Evolutionary conservation across 2,329 filamentous ascomycete species (phyloP).

Genomic region (Dactylellina haptotyla): DNA sequence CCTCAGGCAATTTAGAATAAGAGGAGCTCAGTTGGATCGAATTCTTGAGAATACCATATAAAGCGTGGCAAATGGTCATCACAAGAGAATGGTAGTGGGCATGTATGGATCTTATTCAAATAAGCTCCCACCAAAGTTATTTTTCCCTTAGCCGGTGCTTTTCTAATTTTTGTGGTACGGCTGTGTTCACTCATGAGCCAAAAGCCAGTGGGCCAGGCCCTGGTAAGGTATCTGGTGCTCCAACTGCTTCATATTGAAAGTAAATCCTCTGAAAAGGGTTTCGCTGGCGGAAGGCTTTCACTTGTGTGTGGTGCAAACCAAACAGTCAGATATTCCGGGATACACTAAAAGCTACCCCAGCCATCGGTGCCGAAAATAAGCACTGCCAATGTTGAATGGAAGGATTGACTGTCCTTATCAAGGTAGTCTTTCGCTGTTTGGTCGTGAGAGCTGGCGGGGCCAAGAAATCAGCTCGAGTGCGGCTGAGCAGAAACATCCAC

Average conservation of each 20-base stretch:
- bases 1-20: background rate
- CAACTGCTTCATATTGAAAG: background rate
- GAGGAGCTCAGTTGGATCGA: slow-evolving; percentile 2
- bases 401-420: slow-evolving; percentile 26
- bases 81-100: background rate
- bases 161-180: background rate
- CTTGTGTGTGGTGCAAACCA: slow-evolving; percentile 7
- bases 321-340: background rate
- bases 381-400: slow-evolving; percentile 22
- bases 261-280: too few relatives aligned
- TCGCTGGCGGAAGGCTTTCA: background rate
- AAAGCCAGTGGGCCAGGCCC: background rate
- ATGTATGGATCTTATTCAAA: slow-evolving; percentile 24
- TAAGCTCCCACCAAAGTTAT: background rate
- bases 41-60: background rate
- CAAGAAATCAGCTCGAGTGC: slow-evolving; percentile 32
- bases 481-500: slow-evolving; percentile 26
- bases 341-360: slow-evolving; percentile 12
- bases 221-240: background rate
- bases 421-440: slow-evolving; percentile 3
- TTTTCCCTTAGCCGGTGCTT: background rate
- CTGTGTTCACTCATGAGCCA: slow-evolving; percentile 4
- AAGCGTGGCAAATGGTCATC: background rate
- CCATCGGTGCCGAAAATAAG: slow-evolving; percentile 34
- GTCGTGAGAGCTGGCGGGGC: background rate